phyloP scores from a whole-genome alignment of 2,329 filamentous ascomycete genomes.

The Orbilia oligospora region DNA sequence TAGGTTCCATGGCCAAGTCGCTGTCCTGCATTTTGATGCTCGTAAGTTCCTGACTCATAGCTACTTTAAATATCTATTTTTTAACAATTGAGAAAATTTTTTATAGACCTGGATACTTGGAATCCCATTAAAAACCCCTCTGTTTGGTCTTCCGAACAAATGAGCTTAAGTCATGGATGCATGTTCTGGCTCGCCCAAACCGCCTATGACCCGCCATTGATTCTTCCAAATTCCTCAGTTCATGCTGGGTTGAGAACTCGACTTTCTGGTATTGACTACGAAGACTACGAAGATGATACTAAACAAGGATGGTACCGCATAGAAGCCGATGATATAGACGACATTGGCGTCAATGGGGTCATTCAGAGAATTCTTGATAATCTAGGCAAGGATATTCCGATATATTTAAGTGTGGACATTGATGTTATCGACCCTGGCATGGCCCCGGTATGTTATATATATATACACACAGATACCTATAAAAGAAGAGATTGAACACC shows the following conservation, averaged over 20 bases:
- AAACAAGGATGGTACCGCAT: conserved; percentile 84
- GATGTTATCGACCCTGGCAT: conserved; percentile 79
- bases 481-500: not conserved
- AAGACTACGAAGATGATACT: conserved; percentile 80
- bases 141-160: conserved; percentile 79
- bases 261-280: conserved; percentile 76
- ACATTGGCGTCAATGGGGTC: conserved; percentile 80
- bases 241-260: conserved; percentile 87
- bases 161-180: conserved; percentile 86
- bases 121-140: conserved; percentile 84
- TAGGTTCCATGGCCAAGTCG: conserved; percentile 74
- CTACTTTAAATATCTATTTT: not conserved
- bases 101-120: conserved; percentile 84
- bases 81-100: too few relatives aligned
- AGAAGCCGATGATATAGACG: conserved; percentile 88
- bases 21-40: conserved; percentile 82
- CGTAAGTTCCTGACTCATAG: conserved; percentile 58
- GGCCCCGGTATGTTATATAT: conserved; percentile 67
- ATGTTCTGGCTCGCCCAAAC: conserved; percentile 89
- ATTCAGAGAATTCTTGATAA: conserved; percentile 78
- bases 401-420: conserved; percentile 86
- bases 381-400: conserved; percentile 81
- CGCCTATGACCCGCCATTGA: conserved; percentile 77
- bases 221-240: conserved; percentile 78
- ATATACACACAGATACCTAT: not conserved